These are phyloP conservation scores for Fusarium pseudocircinatum DNA, from an alignment of 2,329 filamentous ascomycete genomes.

Conservation along the genomic window DNA sequence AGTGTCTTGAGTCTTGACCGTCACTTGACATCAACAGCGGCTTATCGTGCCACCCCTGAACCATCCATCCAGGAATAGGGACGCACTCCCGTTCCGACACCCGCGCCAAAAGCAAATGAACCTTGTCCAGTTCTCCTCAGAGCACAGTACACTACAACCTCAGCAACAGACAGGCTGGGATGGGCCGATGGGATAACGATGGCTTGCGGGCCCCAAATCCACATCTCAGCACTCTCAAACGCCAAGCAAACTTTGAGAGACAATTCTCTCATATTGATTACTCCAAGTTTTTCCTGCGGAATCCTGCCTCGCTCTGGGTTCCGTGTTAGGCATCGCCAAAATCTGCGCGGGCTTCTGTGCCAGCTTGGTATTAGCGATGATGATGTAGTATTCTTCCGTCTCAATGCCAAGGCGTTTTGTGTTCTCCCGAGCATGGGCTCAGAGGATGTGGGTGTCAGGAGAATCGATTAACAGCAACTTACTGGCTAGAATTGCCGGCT, in stretches of 20 bases:
- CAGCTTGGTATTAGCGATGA: not conserved
- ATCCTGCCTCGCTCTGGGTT: conserved; percentile 7
- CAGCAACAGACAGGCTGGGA: conserved; percentile 4
- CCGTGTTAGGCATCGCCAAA: not conserved
- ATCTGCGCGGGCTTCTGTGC: not conserved
- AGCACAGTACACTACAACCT: conserved; percentile 15
- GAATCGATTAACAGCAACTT: not conserved
- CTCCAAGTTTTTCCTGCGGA: not conserved
- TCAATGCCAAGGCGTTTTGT: conserved; percentile 10
- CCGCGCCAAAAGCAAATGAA: conserved; percentile 30
- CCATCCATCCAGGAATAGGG: conserved; percentile 9
- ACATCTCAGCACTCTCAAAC: conserved; percentile 23
- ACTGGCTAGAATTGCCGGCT: conserved; percentile 29
- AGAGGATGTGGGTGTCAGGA: not conserved
- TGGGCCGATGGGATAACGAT: not conserved
- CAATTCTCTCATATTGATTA: conserved; percentile 9
- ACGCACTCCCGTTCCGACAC: conserved; percentile 23
- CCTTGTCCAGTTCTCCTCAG: conserved; percentile 6
- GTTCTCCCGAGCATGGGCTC: conserved; percentile 6
- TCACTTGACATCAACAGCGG: conserved; percentile 7
- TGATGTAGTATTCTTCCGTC: not conserved
- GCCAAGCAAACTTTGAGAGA: conserved; percentile 18
- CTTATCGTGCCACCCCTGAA: conserved; percentile 29
- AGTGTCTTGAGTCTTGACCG: not conserved
- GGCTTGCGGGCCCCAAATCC: conserved; percentile 12